Evolutionary conservation across 371 early-diverging fungal species (phyloP), one percentile per base, ranked within the genome.

Genomic region (Umbelopsis sp.): DNA sequence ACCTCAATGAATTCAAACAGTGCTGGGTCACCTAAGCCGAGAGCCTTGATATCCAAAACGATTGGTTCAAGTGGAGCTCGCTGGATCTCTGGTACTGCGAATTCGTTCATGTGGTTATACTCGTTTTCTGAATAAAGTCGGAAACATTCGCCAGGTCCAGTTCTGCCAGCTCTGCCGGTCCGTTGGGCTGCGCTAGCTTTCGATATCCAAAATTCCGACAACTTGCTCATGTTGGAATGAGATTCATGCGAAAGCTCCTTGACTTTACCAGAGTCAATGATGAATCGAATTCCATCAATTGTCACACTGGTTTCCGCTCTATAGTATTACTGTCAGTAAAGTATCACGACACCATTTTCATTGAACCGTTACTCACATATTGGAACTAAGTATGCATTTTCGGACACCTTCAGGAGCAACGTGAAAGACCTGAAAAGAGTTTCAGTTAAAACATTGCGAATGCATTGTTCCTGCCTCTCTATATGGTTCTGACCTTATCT

Each of bases 121-220:
- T 83, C 85, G 5, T 75, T 71, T 66, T 80, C 73, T 1, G 86
- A 85, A 66, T 86, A 90, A 7, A 90, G 72, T 50, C 89, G 71
- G 71, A 77, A 90, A 44, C 85, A 85, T 70, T 87, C 78, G n/a
- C 97, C 97, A 9, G 86, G 84, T 35, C 88, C 85, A 11, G 92
- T 90, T 38, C 97, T 81, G 24, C 98, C 98, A 9, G 96, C 96
- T 29, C 97, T 84, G 25, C 98, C 98, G 2, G 88, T 77, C 5
- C 97, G 87, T 76, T 97, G 97, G 32, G 80, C 80, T 9, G 92
- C 92, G 62, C 92, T 94, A 24, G 96, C 94, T 66, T 90, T 80
- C 4, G 84, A 83, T 4, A 83, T 80, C 86, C 86, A 85, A 45
- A 86, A 86, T 67, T 88, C 86, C 3, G 86, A 84, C 25, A 97